Percentiles rank a stretch among this genome's conserved stretches.
Conservation (phyloP, 768 basidiomycete species). For the Galerina marginata region DNA sequence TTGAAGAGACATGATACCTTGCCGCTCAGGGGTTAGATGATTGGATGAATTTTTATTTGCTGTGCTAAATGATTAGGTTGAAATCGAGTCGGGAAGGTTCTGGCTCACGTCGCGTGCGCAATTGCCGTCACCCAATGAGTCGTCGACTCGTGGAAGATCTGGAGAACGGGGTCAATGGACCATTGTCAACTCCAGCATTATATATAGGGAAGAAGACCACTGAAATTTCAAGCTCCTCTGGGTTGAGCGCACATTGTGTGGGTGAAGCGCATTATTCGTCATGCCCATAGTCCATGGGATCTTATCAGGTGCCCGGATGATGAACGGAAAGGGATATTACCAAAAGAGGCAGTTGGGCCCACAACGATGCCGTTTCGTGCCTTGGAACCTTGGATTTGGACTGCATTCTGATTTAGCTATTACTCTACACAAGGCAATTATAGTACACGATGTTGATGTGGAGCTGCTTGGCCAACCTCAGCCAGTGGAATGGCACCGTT, state of each 20-base stretch:
- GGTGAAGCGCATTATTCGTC: too few species aligned
- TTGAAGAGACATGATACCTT: neutral
- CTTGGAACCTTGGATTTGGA: too few species aligned
- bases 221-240: neutral
- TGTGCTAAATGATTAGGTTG: too few species aligned
- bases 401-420: too few species aligned
- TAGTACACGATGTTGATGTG: too few species aligned
- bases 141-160: neutral
- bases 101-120: too few species aligned
- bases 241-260: neutral
- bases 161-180: neutral
- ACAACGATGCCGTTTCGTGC: neutral
- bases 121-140: too few species aligned
- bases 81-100: too few species aligned
- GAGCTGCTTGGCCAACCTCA: neutral
- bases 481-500: neutral
- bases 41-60: too few species aligned
- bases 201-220: neutral
- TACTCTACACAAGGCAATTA: too few species aligned
- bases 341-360: slow-evolving; percentile 13
- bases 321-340: neutral
- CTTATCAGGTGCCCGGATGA: neutral
- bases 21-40: neutral
- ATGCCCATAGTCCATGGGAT: too few species aligned
- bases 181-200: neutral